Percentiles rank a stretch among this genome's conserved stretches.
phyloP scores from a whole-genome alignment of 352 stramenopile genomes.

The Phytophthora pinifolia region DNA sequence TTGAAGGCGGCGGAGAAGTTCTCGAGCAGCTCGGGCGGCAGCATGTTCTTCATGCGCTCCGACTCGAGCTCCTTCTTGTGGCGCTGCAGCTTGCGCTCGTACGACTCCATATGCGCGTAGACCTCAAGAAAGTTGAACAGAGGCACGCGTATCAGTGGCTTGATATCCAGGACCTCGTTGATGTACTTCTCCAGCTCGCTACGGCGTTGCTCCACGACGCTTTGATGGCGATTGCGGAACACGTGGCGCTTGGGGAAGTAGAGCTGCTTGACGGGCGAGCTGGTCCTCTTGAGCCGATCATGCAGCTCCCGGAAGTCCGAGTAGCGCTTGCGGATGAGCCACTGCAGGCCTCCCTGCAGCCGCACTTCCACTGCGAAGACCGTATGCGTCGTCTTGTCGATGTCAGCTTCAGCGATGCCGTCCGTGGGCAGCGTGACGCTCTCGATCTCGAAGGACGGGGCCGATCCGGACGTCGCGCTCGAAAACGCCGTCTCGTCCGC shows the following conservation, averaged over 20 bases:
- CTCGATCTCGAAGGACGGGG: constrained; percentile 83
- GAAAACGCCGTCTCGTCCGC: constrained; percentile 48
- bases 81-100: constrained; percentile 79
- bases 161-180: constrained; percentile 83
- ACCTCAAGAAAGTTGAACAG: constrained; percentile 91
- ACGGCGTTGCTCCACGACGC: constrained; percentile 83
- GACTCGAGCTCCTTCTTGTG: constrained; percentile 89
- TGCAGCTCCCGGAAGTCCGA: constrained; percentile 89
- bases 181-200: constrained; percentile 89
- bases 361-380: constrained; percentile 81
- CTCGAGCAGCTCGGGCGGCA: constrained; percentile 57
- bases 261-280: constrained; percentile 71
- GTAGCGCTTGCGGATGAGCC: constrained; percentile 89
- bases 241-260: constrained; percentile 87
- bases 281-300: constrained; percentile 81
- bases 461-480: constrained; percentile 36
- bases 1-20: constrained; percentile 81
- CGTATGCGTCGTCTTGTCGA: constrained; percentile 83
- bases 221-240: constrained; percentile 83
- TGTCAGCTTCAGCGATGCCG: constrained; percentile 74
- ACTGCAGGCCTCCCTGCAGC: constrained; percentile 79
- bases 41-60: constrained; percentile 86
- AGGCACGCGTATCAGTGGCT: constrained; percentile 75
- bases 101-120: constrained; percentile 87
- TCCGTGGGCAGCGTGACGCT: constrained; percentile 69